Evolutionary conservation across 345 rosid genomes (phyloP).

Genomic region (Bretschneidera sinensis): DNA sequence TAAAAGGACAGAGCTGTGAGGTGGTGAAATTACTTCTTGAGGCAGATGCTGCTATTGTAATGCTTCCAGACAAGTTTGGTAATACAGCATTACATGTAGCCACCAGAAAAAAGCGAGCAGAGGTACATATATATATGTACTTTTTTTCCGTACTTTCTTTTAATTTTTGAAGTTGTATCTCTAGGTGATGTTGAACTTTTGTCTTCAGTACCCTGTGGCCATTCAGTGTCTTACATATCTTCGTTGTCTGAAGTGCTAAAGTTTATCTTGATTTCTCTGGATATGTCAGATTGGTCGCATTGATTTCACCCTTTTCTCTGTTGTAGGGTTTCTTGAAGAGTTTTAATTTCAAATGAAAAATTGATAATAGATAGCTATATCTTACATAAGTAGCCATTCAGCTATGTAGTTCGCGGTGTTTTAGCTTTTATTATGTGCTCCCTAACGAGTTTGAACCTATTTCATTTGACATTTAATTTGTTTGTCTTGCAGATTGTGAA

Average conservation of each 20-base stretch:
- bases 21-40: conserved; percentile 85
- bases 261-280: background rate
- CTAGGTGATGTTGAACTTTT: background rate
- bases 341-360: too few relatives aligned
- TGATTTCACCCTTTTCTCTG: too few relatives aligned
- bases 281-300: background rate
- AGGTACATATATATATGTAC: conserved; percentile 57
- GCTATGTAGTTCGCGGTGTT: too few relatives aligned
- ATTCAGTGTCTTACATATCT: background rate
- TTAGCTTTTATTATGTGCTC: too few relatives aligned
- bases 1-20: conserved; percentile 82
- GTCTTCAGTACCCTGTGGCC: background rate
- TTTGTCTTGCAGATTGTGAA: conserved; percentile 73
- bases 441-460: background rate
- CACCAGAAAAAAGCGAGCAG: conserved; percentile 79
- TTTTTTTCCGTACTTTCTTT: background rate
- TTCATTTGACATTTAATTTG: background rate
- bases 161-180: background rate
- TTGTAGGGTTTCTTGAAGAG: too few relatives aligned
- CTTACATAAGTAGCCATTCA: too few relatives aligned
- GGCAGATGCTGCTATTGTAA: conserved; percentile 94
- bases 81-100: conserved; percentile 94
- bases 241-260: background rate
- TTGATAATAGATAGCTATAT: too few relatives aligned
- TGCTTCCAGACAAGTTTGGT: conserved; percentile 90